Evolutionary conservation across 441 rosid genomes (phyloP), one percentile per base, ranked within the genome.

Genomic region (Viola pubescens): DNA sequence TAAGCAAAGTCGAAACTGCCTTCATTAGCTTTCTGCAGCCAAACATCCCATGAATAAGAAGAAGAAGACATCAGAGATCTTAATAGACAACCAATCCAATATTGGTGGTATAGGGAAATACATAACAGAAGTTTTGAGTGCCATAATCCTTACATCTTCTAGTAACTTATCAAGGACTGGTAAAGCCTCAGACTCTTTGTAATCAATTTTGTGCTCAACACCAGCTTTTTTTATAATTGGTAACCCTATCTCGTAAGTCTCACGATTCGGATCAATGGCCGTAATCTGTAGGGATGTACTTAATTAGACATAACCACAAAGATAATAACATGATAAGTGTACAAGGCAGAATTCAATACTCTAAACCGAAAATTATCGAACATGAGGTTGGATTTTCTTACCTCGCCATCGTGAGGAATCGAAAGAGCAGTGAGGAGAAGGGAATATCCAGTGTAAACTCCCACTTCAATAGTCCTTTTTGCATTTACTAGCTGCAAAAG

Each of bases 361-460:
- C 7, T 43, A 9, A 6, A 43, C 46, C 2, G 46, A 43, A 43
- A 43, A 43, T 6, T 43, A 1, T 43, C 46, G 8, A 43, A 43
- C 10, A 43, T 1, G 10, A 43, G 46, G 46, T 43, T 6, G 8
- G 42, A 0, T 41, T 16, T 16, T 48, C 54, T 56, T 54, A 91
- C 98, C 91, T 85, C 79, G 57, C 94, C 98, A 56, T 91, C 94
- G 0, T 89, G 79, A 6, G 97, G 98, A 51, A 91, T 79, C 39
- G 94, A 89, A 52, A 91, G 95, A 62, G 98, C 98, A 1, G 96
- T 89, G 59, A 91, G 87, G 46, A 91, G 79, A 60, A 89, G 91
- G 61, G 98, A 91, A 74, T 87, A 89, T 8, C 97, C 97, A 9
- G 97, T 91, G 83, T 77, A 89, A 48, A 91, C 97, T 4, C 98